A percentile compares a stretch with the other conserved stretches of the same genome.
Evolutionary conservation across 1,284 basidiomycete species (phyloP).

Genomic region (Peniophora sp.): DNA sequence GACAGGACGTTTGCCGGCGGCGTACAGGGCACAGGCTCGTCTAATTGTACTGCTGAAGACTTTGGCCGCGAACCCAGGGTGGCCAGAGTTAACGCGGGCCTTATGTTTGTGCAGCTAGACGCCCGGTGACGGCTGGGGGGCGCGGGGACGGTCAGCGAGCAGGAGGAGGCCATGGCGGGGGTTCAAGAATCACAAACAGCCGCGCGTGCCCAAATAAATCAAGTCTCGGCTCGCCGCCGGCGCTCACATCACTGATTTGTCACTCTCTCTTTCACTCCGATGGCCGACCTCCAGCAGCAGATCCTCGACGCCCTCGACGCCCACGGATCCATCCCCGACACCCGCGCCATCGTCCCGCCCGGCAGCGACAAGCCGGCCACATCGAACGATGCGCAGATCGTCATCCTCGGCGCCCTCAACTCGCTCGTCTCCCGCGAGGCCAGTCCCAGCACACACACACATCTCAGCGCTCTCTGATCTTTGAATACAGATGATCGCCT

Average conservation of each 20-base stretch:
- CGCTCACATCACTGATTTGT: too few species aligned
- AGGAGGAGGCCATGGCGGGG: conserved; percentile 10
- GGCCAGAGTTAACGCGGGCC: conserved; percentile 42
- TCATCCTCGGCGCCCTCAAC: conserved; percentile 82
- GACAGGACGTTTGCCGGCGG: conserved; percentile 15
- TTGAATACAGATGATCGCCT: conserved; percentile 70
- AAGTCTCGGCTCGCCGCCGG: too few species aligned
- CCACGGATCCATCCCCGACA: conserved; percentile 60
- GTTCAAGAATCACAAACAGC: conserved; percentile 7
- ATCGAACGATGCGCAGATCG: conserved; percentile 70
- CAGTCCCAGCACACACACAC: conserved; percentile 19
- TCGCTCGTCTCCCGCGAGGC: conserved; percentile 84
- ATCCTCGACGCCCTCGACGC: conserved; percentile 68
- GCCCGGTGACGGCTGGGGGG: conserved; percentile 26
- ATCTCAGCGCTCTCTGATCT: conserved; percentile 3
- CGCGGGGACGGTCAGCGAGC: conserved; percentile 28
- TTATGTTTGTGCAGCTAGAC: conserved; percentile 34
- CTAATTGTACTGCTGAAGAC: conserved; percentile 27
- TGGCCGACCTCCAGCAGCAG: conserved; percentile 56
- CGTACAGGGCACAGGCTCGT: conserved; percentile 19
- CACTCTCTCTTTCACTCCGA: conserved; percentile 2
- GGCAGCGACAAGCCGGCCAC: conserved; percentile 49
- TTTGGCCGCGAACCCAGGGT: conserved; percentile 46
- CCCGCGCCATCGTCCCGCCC: conserved; percentile 64
- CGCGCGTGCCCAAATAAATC: too few species aligned